These are phyloP conservation scores for Phytophthora citrophthora DNA, from an alignment of 352 stramenopile genomes.

Conservation along the genomic window DNA sequence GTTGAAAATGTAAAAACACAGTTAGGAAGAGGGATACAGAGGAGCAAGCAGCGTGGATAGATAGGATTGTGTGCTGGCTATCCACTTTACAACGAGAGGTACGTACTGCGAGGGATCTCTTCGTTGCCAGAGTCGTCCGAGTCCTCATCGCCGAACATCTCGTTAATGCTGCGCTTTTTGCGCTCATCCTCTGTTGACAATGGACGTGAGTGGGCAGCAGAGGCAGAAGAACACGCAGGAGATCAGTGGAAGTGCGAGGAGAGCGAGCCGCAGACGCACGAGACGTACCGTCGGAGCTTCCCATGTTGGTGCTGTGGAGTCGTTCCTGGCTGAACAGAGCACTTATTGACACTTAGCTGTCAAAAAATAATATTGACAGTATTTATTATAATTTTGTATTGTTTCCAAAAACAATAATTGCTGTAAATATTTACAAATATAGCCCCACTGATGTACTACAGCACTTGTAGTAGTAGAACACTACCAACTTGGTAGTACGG, in stretches of 20 bases:
- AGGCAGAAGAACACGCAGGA: background rate
- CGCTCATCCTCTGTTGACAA: slow-evolving; percentile 64
- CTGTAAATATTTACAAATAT: too few relatives aligned
- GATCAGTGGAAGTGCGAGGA: slow-evolving; percentile 1
- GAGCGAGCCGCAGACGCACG: background rate
- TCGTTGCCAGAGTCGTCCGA: slow-evolving; percentile 77
- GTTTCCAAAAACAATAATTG: too few relatives aligned
- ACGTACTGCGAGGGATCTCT: slow-evolving; percentile 57
- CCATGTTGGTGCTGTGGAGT: slow-evolving; percentile 33
- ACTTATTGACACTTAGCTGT: background rate
- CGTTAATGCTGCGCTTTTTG: slow-evolving; percentile 88
- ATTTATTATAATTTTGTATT: too few relatives aligned
- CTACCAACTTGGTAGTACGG: too few relatives aligned
- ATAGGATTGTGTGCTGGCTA: background rate
- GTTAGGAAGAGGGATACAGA: background rate
- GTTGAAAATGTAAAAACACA: slow-evolving; percentile 12
- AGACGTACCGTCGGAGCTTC: slow-evolving; percentile 66
- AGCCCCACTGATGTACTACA: too few relatives aligned
- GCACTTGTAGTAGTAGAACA: too few relatives aligned
- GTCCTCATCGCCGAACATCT: slow-evolving; percentile 89
- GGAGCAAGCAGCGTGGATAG: background rate
- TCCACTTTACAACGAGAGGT: background rate
- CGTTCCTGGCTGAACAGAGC: background rate
- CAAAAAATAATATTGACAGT: background rate
- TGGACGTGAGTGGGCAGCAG: background rate